A percentile compares a stretch with the other conserved stretches of the same genome.
phyloP scores from a whole-genome alignment of 495 filamentous ascomycete genomes.

The Trichoderma virens region DNA sequence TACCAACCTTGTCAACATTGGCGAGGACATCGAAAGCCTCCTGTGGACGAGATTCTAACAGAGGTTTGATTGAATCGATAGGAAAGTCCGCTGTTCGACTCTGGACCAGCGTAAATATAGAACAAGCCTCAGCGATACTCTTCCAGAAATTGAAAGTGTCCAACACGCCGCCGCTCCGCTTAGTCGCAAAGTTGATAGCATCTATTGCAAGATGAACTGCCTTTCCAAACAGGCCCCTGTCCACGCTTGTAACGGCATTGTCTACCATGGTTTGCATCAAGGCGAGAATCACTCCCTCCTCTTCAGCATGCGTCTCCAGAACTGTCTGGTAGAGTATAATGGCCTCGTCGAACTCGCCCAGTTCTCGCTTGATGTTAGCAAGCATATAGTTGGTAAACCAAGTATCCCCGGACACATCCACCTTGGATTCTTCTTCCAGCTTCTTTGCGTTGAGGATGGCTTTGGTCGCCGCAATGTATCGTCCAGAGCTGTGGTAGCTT shows the following conservation, averaged over 20 bases:
- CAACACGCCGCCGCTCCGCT: slow-evolving; percentile 23
- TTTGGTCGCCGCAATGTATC: slow-evolving; percentile 87
- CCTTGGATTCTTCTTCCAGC: slow-evolving; percentile 49
- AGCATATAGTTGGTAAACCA: slow-evolving; percentile 98
- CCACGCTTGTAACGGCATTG: slow-evolving; percentile 64
- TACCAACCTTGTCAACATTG: slow-evolving; percentile 64
- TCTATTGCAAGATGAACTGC: slow-evolving; percentile 57
- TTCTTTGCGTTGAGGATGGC: slow-evolving; percentile 75
- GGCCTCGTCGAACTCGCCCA: slow-evolving; percentile 80
- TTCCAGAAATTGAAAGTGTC: slow-evolving; percentile 95
- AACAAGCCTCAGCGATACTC: slow-evolving; percentile 80
- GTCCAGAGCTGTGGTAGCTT: slow-evolving; percentile 87
- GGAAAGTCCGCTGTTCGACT: slow-evolving; percentile 53
- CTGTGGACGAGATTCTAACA: slow-evolving; percentile 50
- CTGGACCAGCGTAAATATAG: slow-evolving; percentile 72
- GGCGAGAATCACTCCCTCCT: slow-evolving; percentile 81
- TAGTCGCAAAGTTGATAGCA: slow-evolving; percentile 46
- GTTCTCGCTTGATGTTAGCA: slow-evolving; percentile 87
- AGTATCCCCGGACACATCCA: slow-evolving; percentile 44
- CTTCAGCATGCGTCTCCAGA: slow-evolving; percentile 52
- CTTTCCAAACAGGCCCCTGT: slow-evolving; percentile 76
- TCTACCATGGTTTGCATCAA: slow-evolving; percentile 82
- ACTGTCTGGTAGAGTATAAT: slow-evolving; percentile 68
- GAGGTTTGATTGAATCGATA: slow-evolving; percentile 35
- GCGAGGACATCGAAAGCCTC: slow-evolving; percentile 52